phyloP scores from a whole-genome alignment of 805 yeast genomes.

The Hanseniaspora meyeri region DNA sequence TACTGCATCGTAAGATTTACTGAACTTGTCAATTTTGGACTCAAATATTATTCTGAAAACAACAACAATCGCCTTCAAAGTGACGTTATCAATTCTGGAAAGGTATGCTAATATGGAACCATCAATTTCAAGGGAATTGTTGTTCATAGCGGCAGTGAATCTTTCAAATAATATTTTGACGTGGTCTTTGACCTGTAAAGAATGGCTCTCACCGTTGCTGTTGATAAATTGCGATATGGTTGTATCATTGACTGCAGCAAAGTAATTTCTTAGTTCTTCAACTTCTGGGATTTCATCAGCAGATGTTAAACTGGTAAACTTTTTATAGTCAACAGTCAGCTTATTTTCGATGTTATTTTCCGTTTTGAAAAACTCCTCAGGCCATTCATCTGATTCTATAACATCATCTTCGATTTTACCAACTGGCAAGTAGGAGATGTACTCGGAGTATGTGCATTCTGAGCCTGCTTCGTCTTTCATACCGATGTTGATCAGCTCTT shows the following conservation, averaged over 20 bases:
- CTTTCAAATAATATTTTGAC: neutral
- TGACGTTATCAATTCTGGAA: neutral
- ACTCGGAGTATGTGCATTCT: neutral
- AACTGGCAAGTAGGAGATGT: neutral
- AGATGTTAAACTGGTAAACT: neutral
- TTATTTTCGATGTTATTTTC: neutral
- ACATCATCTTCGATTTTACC: conserved; percentile 8
- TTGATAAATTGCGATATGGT: neutral
- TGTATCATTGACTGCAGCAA: conserved; percentile 6
- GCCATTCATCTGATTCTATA: conserved; percentile 4
- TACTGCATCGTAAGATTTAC: neutral
- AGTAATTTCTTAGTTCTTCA: neutral
- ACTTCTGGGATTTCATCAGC: neutral
- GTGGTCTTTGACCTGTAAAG: neutral
- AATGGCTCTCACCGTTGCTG: neutral
- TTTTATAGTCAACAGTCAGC: neutral
- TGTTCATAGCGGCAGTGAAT: neutral
- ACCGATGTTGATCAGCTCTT: conserved; percentile 1
- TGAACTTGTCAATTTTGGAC: neutral
- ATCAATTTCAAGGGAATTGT: neutral
- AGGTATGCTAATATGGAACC: conserved; percentile 2
- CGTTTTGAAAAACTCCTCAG: neutral
- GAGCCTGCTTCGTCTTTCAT: neutral
- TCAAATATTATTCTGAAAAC: conserved; percentile 3
- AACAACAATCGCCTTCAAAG: neutral